Percentiles rank a stretch among this genome's conserved stretches.
Conservation (phyloP, 257 asterid species). For the Solanum neorickii region DNA sequence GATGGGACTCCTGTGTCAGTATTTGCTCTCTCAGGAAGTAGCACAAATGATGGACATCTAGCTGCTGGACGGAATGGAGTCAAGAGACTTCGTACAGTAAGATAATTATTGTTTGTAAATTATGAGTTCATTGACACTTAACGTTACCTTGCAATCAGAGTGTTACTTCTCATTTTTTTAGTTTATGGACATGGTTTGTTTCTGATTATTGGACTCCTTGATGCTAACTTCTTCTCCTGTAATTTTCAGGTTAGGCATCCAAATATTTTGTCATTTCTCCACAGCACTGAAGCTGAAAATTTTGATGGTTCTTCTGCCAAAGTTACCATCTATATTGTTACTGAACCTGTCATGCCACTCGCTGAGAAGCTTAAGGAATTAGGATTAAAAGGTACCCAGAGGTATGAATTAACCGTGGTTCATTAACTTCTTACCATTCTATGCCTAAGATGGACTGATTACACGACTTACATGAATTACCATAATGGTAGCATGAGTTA, state of each 20-base stretch:
- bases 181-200: neutral
- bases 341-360: slow-evolving; percentile 96
- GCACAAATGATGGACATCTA: slow-evolving; percentile 76
- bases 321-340: slow-evolving; percentile 82
- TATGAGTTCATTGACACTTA: neutral
- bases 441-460: neutral
- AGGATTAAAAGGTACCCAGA: slow-evolving; percentile 81
- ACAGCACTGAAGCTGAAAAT: slow-evolving; percentile 89
- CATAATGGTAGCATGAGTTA: neutral
- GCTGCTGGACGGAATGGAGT: slow-evolving; percentile 99
- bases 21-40: slow-evolving; percentile 88
- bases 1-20: slow-evolving; percentile 95
- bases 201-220: neutral
- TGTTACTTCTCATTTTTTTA: neutral
- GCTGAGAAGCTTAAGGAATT: slow-evolving; percentile 90
- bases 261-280: slow-evolving; percentile 85
- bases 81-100: slow-evolving; percentile 93
- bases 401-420: slow-evolving; percentile 26
- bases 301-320: slow-evolving; percentile 69
- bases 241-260: slow-evolving; percentile 91
- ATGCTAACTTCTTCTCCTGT: neutral
- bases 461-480: neutral
- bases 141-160: neutral
- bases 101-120: slow-evolving; percentile 11
- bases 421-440: slow-evolving; percentile 1